Conservation (phyloP, 352 stramenopile genomes). For the Globisporangium emineosum region DNA sequence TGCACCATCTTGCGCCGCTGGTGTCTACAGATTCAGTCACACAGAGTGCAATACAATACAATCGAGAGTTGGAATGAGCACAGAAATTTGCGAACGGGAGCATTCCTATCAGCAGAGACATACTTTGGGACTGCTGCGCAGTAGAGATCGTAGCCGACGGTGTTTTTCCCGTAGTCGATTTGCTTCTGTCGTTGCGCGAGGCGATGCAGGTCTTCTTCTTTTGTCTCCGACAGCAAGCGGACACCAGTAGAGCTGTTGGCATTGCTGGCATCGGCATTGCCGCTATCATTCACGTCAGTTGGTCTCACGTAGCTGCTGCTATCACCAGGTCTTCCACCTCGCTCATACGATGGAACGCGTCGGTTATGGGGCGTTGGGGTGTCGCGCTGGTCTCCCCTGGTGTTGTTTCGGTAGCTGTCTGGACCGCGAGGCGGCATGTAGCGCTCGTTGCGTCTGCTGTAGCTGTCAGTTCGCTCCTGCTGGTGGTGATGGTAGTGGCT, state of each 20-base stretch:
- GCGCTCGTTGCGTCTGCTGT: background rate
- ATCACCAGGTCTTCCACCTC: background rate
- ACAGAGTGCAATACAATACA: background rate
- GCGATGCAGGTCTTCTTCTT: conserved; percentile 75
- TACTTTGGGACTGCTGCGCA: conserved; percentile 59
- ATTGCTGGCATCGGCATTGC: background rate
- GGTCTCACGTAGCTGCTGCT: background rate
- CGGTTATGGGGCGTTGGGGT: conserved; percentile 2
- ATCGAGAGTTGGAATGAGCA: background rate
- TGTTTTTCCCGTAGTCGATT: conserved; percentile 92
- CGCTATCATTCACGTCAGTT: background rate
- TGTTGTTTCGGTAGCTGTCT: background rate
- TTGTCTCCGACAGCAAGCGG: conserved; percentile 50
- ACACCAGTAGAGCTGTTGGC: conserved; percentile 19
- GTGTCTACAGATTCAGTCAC: conserved; percentile 22
- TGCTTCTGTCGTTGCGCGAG: conserved; percentile 91
- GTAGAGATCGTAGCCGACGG: conserved; percentile 88
- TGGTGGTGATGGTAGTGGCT: background rate
- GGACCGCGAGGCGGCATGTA: background rate
- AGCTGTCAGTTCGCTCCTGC: background rate
- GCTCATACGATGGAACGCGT: background rate
- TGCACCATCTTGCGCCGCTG: conserved; percentile 47
- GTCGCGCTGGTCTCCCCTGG: background rate
- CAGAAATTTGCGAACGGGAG: too few species aligned
- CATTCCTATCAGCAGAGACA: too few species aligned